Conservation (phyloP, 2,329 filamentous ascomycete genomes). For the Thelonectria rubi region DNA sequence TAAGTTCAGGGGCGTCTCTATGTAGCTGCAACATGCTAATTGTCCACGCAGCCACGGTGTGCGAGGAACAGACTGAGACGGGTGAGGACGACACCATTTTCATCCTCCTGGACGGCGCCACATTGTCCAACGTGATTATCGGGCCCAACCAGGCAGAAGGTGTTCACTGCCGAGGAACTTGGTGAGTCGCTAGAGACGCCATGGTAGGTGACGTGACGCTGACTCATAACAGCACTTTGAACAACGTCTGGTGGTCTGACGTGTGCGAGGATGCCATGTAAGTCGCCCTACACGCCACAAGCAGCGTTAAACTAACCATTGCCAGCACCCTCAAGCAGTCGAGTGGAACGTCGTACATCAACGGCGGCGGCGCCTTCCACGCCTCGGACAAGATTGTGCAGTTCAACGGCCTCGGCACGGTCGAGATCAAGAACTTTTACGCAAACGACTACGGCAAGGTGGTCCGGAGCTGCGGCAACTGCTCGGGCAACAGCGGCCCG, state of each 20-base stretch:
- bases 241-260: slow-evolving; percentile 52
- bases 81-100: slow-evolving; percentile 55
- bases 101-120: slow-evolving; percentile 59
- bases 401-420: slow-evolving; percentile 54
- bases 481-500: slow-evolving; percentile 33
- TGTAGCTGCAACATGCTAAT: slow-evolving; percentile 6
- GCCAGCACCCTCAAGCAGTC: slow-evolving; percentile 48
- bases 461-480: slow-evolving; percentile 58
- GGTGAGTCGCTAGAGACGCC: slow-evolving; percentile 29
- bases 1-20: not conserved
- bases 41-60: slow-evolving; percentile 32
- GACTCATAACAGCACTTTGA: slow-evolving; percentile 37
- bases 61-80: slow-evolving; percentile 42
- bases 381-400: slow-evolving; percentile 52
- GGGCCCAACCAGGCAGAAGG: slow-evolving; percentile 59
- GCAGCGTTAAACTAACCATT: not conserved
- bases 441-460: slow-evolving; percentile 57
- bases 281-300: not conserved
- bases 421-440: slow-evolving; percentile 43
- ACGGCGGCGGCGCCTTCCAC: slow-evolving; percentile 54
- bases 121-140: slow-evolving; percentile 63
- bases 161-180: slow-evolving; percentile 60
- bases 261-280: slow-evolving; percentile 50
- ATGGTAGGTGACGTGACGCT: not conserved
- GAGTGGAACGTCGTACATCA: slow-evolving; percentile 52